A percentile compares a stretch with the other conserved stretches of the same genome.
Conservation (phyloP, 139 green algal species). For the Chlamydomonas sp. region DNA sequence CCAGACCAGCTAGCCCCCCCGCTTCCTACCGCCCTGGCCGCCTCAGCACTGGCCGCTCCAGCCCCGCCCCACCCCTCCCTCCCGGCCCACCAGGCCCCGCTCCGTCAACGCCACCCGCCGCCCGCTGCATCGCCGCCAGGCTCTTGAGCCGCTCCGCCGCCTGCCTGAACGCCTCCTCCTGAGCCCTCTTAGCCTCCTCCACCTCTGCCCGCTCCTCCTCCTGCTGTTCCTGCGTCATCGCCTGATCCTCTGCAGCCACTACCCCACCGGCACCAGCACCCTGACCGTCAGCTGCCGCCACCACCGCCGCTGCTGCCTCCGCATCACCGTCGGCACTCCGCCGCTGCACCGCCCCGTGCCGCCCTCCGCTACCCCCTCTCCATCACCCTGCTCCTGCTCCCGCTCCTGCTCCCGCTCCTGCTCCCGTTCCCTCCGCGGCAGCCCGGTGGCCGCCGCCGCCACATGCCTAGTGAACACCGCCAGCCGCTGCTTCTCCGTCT, state of each 20-base stretch:
- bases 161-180: conserved; percentile 1
- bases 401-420: background rate
- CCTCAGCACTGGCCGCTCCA: too few species aligned
- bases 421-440: background rate
- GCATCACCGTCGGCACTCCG: too few species aligned
- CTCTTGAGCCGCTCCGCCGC: background rate
- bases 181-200: background rate
- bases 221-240: too few species aligned
- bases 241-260: too few species aligned
- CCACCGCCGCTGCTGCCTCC: too few species aligned
- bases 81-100: background rate
- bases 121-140: background rate
- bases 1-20: too few species aligned
- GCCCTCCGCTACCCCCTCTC: too few species aligned
- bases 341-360: too few species aligned
- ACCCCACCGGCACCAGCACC: too few species aligned
- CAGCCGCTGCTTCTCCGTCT: background rate
- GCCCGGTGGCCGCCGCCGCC: background rate
- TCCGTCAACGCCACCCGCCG: background rate
- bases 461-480: background rate
- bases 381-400: background rate
- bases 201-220: background rate
- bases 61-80: background rate
- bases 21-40: too few species aligned
- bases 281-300: too few species aligned